Evolutionary conservation across 2,329 filamentous ascomycete genomes (phyloP), one percentile per base, ranked within the genome.

Genomic region (Huntiella abstrusa): DNA sequence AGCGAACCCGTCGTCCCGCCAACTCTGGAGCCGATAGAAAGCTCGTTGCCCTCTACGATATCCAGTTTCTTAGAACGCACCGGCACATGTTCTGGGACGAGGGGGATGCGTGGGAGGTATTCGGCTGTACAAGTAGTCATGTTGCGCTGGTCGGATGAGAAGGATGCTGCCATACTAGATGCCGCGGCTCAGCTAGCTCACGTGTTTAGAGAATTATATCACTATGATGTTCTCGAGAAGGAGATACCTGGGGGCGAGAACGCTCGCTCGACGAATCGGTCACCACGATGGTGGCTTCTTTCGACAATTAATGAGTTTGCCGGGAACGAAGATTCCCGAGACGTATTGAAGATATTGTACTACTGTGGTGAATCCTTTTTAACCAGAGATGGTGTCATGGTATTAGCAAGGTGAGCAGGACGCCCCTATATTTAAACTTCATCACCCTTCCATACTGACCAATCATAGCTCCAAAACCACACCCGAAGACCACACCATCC

Each of bases 281-380:
- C 62, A 55, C 64, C 70, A 3, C 70, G 64, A 62, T 63, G 69
- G 49, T 74, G 70, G 70, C 61, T 75, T 39, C 65, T 66, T 3
- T 60, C 65, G 12, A 64, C 63, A 40, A 64, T 75, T 19, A 67
- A 64, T 49, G 63, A 68, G 36, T 75, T 75, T 55, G 63, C 69
- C 41, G 68, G 70, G 47, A 64, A 68, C 19, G 62, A 63, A 35
- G 70, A 75, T 51, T 64, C 68, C 44, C 66, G 71, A 36, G 71
- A 75, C 52, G 65, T 70, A 15, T 56, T 76, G 47, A 75, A 75
- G 54, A 67, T 76, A 47, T 64, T 76, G 41, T 75, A 72, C 55
- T 76, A 76, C 53, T 67, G 64, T 11, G 72, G 72, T 5, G 63
- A 69, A 47, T 72, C 66, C 36, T 71, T 67, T 52, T 58, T 75